phyloP scores from a whole-genome alignment of 78 protist species.

The Dictyostelium purpureum region DNA sequence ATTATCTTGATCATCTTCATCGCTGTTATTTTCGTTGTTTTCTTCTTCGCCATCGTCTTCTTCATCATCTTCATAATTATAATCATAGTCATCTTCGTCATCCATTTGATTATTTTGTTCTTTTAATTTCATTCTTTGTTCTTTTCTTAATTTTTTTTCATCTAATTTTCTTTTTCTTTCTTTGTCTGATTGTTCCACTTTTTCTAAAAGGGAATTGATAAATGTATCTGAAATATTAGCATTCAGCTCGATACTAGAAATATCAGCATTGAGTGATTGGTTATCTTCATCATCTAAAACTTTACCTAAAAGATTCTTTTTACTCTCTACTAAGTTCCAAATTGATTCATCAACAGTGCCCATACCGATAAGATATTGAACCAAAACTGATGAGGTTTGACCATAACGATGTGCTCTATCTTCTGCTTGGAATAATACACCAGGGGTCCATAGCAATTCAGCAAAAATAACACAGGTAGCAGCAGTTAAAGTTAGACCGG shows the following conservation, averaged over 20 bases:
- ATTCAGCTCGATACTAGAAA: neutral
- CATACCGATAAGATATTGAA: slow-evolving; percentile 74
- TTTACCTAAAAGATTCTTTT: slow-evolving; percentile 48
- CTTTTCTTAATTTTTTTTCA: slow-evolving; percentile 2
- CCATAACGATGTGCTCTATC: slow-evolving; percentile 85
- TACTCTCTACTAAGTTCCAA: slow-evolving; percentile 31
- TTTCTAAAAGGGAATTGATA: neutral
- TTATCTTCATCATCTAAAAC: slow-evolving; percentile 58
- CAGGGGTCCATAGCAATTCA: slow-evolving; percentile 94
- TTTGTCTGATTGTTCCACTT: slow-evolving; percentile 19
- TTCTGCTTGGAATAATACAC: slow-evolving; percentile 82
- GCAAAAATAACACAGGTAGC: slow-evolving; percentile 90
- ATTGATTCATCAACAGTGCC: slow-evolving; percentile 75
- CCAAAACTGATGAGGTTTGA: slow-evolving; percentile 33
- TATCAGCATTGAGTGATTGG: neutral
- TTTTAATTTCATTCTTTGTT: neutral
- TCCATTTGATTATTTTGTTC: neutral
- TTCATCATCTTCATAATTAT: neutral
- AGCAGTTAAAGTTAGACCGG: slow-evolving; percentile 90
- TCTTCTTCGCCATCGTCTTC: neutral
- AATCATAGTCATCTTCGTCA: slow-evolving; percentile 1
- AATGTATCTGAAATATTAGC: neutral
- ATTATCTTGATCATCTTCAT: neutral
- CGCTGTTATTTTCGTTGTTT: neutral
- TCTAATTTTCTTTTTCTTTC: neutral